A percentile compares a stretch with the other conserved stretches of the same genome.
Conservation (phyloP, 164 flowering plant genomes). For the Cinnamomum chago region DNA sequence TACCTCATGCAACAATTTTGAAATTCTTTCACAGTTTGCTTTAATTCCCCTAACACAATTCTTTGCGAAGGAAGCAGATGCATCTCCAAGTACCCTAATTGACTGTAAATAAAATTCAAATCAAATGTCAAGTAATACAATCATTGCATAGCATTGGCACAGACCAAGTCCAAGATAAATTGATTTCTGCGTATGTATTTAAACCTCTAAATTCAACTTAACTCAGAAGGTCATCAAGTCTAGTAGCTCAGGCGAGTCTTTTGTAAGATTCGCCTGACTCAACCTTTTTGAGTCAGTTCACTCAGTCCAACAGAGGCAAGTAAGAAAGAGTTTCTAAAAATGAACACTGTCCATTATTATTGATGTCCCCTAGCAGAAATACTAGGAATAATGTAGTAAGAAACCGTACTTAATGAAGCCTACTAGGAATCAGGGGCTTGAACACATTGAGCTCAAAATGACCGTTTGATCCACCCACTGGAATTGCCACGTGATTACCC, state of each 20-base stretch:
- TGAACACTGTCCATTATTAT: neutral
- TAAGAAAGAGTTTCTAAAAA: too few species aligned
- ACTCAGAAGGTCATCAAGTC: neutral
- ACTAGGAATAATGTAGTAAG: neutral
- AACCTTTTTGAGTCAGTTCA: too few species aligned
- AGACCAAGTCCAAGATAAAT: neutral
- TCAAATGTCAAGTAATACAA: neutral
- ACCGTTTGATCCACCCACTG: slow-evolving; percentile 92
- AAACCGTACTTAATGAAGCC: slow-evolving; percentile 62
- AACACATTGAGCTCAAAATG: slow-evolving; percentile 95
- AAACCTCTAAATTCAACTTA: too few species aligned
- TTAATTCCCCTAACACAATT: slow-evolving; percentile 91
- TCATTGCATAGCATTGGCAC: neutral
- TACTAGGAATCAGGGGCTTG: slow-evolving; percentile 91
- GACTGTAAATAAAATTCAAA: slow-evolving; percentile 45
- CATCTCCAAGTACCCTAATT: slow-evolving; percentile 84
- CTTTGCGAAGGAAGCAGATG: slow-evolving; percentile 91
- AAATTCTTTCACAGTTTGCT: slow-evolving; percentile 80
- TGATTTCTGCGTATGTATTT: neutral
- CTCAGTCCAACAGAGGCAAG: too few species aligned
- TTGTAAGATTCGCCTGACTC: too few species aligned
- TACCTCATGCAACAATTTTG: slow-evolving; percentile 89
- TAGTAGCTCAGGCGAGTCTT: too few species aligned
- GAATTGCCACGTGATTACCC: slow-evolving; percentile 93
- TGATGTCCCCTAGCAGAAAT: neutral